Conservation (phyloP, 73 alveolate species). For the Blepharisma japonicum region DNA sequence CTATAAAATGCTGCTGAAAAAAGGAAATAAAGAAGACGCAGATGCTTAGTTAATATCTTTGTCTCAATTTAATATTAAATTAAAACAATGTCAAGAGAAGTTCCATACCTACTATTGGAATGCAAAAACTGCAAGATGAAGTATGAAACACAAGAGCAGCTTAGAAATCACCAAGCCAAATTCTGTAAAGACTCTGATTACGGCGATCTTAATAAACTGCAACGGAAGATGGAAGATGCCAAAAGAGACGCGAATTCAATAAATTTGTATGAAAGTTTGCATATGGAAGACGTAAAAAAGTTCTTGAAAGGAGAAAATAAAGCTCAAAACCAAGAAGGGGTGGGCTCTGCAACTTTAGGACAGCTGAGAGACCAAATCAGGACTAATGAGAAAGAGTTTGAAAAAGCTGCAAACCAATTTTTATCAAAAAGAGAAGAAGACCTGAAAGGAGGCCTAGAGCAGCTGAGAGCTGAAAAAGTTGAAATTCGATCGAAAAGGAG, state of each 20-base stretch:
- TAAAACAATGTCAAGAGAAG: neutral
- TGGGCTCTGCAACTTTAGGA: constrained; percentile 36
- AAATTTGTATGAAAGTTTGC: constrained; percentile 12
- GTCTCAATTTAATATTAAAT: no score
- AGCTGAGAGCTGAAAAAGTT: constrained; percentile 60
- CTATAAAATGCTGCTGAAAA: no score
- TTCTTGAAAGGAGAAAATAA: constrained; percentile 39
- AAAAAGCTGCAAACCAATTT: constrained; percentile 36
- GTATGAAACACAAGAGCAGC: constrained; percentile 53
- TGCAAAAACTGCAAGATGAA: constrained; percentile 66
- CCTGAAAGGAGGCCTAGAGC: constrained; percentile 54
- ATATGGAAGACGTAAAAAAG: constrained; percentile 2
- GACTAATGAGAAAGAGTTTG: constrained; percentile 39
- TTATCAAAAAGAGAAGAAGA: constrained; percentile 53
- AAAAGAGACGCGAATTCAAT: constrained; percentile 34
- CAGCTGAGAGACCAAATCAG: constrained; percentile 39
- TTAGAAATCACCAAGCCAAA: constrained; percentile 57
- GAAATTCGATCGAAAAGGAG: constrained; percentile 60
- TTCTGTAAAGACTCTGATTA: constrained; percentile 60
- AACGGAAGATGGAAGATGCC: constrained; percentile 47
- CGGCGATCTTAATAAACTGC: constrained; percentile 51
- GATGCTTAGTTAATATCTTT: no score
- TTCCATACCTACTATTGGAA: constrained; percentile 29
- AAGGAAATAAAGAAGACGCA: no score
- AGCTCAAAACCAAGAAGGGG: constrained; percentile 31